Base-by-base conservation (phyloP, 768 basidiomycete genomes). In the Termitomyces sp. region DNA sequence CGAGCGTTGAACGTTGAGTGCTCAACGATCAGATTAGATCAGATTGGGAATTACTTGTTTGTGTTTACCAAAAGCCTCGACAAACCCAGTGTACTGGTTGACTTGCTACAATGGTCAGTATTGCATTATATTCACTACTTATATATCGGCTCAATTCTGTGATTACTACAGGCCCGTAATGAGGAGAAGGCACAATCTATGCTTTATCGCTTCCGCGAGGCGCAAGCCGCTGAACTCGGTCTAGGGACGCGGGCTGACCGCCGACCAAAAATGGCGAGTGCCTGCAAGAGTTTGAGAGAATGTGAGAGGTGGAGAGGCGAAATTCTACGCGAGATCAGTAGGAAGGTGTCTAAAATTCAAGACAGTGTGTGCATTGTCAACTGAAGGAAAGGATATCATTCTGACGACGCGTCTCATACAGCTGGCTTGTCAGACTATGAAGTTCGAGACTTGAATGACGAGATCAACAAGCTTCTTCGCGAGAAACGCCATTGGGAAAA, bases 401-500 rank as follows among this genome's bases (percentile, higher is more conserved):
- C 33, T 20, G 30, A 49, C 6, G n/a, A 14, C 32, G 24, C 13
- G 18, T 28, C 32, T 22, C 59, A 48, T 55, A 11, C 65, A 98
- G 95, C 92, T 65, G 92, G 93, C 53, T 71, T 98, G 70, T 90
- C 90, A 26, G 94, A 98, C 76, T 98, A 98, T 68, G 94, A 98
- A 75, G 86, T 95, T 48, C 86, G 96, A 30, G 96, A 98, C 69
- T 67, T 98, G 44, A 99, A 99, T 68, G 95, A 98, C 70, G 94
- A 98, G 66, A 99, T 99, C 62, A 99, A 98, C 78, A 92, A 88
- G 67, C 76, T 97, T 14, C 76, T 99, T 80, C 82, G 96, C 35
- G 96, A 99, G 74, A 98, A 98, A 70, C 74, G 89, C 44, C 95
- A 98, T 71, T 98, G 94, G 92, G 96, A 98, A 75, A 96, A 94